These are phyloP conservation scores for Ophiostoma triangulosporum DNA, from an alignment of 2,329 filamentous ascomycete species.

Conservation along the genomic window DNA sequence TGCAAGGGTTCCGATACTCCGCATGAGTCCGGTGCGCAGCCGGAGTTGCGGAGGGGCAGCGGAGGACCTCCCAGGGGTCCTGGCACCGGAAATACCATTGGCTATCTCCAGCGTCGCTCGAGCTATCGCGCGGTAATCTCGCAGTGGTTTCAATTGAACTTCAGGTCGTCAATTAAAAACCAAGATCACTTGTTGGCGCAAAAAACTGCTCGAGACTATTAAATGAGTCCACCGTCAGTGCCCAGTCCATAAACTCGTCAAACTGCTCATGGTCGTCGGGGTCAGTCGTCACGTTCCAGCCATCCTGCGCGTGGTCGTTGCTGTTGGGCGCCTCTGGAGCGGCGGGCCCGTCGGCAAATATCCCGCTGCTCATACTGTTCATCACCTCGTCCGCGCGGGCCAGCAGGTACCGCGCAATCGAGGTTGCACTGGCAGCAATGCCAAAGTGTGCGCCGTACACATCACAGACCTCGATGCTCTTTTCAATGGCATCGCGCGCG, in stretches of 20 bases:
- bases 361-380: background rate
- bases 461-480: constrained; percentile 24
- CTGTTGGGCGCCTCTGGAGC: background rate
- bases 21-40: background rate
- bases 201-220: constrained; percentile 16
- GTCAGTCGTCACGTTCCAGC: background rate
- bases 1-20: background rate
- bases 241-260: constrained; percentile 11
- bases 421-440: constrained; percentile 21
- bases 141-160: too few species aligned
- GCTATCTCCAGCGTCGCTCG: background rate
- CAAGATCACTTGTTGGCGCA: background rate
- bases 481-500: constrained; percentile 23
- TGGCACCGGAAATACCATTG: background rate
- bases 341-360: background rate
- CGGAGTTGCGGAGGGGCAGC: background rate
- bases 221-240: constrained; percentile 8
- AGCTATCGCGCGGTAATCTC: too few species aligned
- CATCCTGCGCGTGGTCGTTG: background rate
- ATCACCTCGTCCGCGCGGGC: background rate
- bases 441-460: constrained; percentile 22
- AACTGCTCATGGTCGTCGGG: background rate
- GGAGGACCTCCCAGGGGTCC: background rate
- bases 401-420: constrained; percentile 17
- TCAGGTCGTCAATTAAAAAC: background rate